Percentiles rank a stretch among this genome's conserved stretches.
Evolutionary conservation across 2,329 filamentous ascomycete genomes (phyloP).

Genomic region (Mycogone perniciosa): DNA sequence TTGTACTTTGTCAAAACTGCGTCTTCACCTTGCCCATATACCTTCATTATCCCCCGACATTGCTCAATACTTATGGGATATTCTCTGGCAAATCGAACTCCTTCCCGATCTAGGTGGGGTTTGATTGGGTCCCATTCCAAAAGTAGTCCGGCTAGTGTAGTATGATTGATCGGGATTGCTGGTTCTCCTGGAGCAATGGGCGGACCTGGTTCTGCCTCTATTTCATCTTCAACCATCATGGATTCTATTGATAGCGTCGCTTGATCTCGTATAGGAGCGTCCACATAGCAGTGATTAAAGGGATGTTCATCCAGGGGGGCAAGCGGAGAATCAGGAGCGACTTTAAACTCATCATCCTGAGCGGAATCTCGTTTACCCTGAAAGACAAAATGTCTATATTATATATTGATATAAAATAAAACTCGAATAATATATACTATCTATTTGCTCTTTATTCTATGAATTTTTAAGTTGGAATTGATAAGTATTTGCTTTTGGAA

Average conservation of each 20-base stretch:
- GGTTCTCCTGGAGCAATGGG: slow-evolving; percentile 53
- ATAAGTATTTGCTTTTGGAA: too few relatives aligned
- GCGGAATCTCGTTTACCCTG: slow-evolving; percentile 20
- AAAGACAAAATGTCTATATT: too few relatives aligned
- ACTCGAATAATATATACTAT: too few relatives aligned
- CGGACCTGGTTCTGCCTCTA: slow-evolving; percentile 45
- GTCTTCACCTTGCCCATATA: slow-evolving; percentile 76
- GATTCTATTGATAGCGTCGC: slow-evolving; percentile 18
- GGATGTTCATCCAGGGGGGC: slow-evolving; percentile 4
- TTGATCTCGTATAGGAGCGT: slow-evolving; percentile 20
- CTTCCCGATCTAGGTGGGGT: slow-evolving; percentile 39
- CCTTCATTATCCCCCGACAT: slow-evolving; percentile 62
- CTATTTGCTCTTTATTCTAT: too few relatives aligned
- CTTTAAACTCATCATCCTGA: slow-evolving; percentile 18
- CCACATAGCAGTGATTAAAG: slow-evolving; percentile 14
- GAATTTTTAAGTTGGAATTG: too few relatives aligned
- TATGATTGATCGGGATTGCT: slow-evolving; percentile 77
- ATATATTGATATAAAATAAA: too few relatives aligned
- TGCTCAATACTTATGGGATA: slow-evolving; percentile 75
- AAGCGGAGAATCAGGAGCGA: slow-evolving; percentile 16
- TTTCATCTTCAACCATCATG: slow-evolving; percentile 38
- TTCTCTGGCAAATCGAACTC: slow-evolving; percentile 52
- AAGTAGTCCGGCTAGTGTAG: slow-evolving; percentile 76
- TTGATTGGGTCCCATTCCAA: slow-evolving; percentile 65
- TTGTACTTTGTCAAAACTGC: slow-evolving; percentile 34